Evolutionary conservation across 179 eudicot genomes (phyloP), one percentile per base, ranked within the genome.

Genomic region (Carnegiea gigantea): DNA sequence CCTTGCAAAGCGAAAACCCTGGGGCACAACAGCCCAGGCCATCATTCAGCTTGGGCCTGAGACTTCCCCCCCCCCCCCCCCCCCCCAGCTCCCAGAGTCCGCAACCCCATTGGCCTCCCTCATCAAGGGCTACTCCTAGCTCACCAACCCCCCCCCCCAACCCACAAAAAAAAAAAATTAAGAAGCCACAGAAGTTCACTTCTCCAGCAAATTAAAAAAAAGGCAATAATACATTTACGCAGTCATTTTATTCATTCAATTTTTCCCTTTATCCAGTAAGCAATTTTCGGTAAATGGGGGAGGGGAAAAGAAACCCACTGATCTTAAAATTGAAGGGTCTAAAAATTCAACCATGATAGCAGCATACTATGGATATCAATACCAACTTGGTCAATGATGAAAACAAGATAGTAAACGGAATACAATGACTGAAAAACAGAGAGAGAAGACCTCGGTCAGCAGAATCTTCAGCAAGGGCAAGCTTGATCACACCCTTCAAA

Each of bases 381-480:
- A 17, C 9, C 17, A 51, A 51, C 57, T 51, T 24, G 30, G 68
- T 17, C 23, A 62, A 6, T 9, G 68, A 9, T 23, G 23, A 62
- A 62, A 17, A 7, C 2, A 24, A 6, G 68, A 62, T 1, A 10
- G 13, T 9, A 9, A 8, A 62, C 9, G 30, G 68, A 62, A 62
- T 24, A 64, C 54, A 53, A 79, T 12, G 76, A 60, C 2, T 51
- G 33, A 70, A n/a, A 77, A 72, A 81, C 81, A 70, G 23, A 57
- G n/a, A 57, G 62, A 82, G 80, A 17, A 21, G 74, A 95, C 97
- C 99, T 86, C 17, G 70, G 82, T 89, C 83, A 49, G 95, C 98
- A 70, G 99, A 94, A 90, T 95, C 99, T 83, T 95, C 99, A 83
- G 97, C 83, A 49, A 95, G 98, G 74, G 98, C 97, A 77, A 94